phyloP scores from a whole-genome alignment of 2,329 filamentous ascomycete genomes.

The Gnomoniopsis sp. region DNA sequence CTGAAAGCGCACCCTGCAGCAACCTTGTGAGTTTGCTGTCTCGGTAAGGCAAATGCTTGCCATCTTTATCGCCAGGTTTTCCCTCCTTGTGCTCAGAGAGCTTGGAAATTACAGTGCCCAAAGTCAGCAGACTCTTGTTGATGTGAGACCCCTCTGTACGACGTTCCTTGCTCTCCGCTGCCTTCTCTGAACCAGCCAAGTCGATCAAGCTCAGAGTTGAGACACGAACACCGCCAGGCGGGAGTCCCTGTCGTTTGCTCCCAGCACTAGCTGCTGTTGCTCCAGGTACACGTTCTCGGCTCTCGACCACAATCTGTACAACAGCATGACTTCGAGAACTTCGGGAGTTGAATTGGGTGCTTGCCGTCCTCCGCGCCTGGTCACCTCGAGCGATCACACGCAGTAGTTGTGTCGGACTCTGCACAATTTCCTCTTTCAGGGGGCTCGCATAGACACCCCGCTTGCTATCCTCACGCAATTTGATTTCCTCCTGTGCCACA shows the following conservation, averaged over 20 bases:
- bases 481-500: slow-evolving; percentile 82
- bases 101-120: slow-evolving; percentile 91
- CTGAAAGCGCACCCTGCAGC: slow-evolving; percentile 87
- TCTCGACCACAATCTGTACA: slow-evolving; percentile 97
- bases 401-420: slow-evolving; percentile 91
- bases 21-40: slow-evolving; percentile 96
- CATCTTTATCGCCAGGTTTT: slow-evolving; percentile 72
- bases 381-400: slow-evolving; percentile 94
- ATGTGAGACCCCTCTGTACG: slow-evolving; percentile 95
- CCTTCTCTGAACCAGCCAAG: slow-evolving; percentile 92
- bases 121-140: slow-evolving; percentile 93
- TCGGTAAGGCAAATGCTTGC: slow-evolving; percentile 90
- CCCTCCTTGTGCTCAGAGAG: slow-evolving; percentile 81
- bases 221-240: slow-evolving; percentile 87
- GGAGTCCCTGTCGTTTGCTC: slow-evolving; percentile 64
- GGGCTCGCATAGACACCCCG: slow-evolving; percentile 94
- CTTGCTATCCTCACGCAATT: slow-evolving; percentile 93
- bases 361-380: slow-evolving; percentile 82
- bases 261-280: slow-evolving; percentile 39
- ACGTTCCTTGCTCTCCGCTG: slow-evolving; percentile 91
- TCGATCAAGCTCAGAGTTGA: slow-evolving; percentile 95
- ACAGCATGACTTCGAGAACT: slow-evolving; percentile 98
- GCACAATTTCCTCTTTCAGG: slow-evolving; percentile 96
- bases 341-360: slow-evolving; percentile 93
- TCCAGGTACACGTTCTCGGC: slow-evolving; percentile 75